A percentile compares a stretch with the other conserved stretches of the same genome.
Conservation (phyloP, 352 stramenopile genomes). For the Pythium rhizo-oryzae region DNA sequence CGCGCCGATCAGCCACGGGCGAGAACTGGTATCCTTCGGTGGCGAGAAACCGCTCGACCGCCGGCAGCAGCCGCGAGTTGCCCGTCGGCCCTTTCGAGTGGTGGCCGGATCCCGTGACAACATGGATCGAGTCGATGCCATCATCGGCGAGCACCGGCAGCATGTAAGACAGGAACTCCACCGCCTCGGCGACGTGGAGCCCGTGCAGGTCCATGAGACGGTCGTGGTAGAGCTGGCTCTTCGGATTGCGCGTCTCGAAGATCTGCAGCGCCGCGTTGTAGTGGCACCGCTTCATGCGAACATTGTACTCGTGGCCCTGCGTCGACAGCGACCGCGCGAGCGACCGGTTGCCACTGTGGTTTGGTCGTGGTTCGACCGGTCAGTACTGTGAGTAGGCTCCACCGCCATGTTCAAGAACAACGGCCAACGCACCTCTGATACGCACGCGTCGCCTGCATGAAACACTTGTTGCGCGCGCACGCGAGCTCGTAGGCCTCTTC, state of each 20-base stretch:
- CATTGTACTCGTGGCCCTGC: constrained; percentile 82
- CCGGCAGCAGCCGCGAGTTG: constrained; percentile 72
- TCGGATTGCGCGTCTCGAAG: constrained; percentile 79
- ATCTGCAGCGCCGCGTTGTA: constrained; percentile 75
- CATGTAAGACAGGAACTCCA: constrained; percentile 77
- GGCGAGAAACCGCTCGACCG: constrained; percentile 78
- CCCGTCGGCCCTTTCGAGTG: constrained; percentile 72
- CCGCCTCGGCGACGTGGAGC: constrained; percentile 76
- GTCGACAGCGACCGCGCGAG: constrained; percentile 73
- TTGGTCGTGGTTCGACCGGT: no score
- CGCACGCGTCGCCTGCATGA: constrained; percentile 84
- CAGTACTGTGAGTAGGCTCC: no score
- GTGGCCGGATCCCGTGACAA: constrained; percentile 83
- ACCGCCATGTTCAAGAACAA: no score
- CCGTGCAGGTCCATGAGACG: constrained; percentile 84
- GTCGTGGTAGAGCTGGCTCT: constrained; percentile 75
- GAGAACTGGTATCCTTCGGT: constrained; percentile 77
- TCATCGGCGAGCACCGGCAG: constrained; percentile 73
- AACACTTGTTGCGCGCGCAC: constrained; percentile 85
- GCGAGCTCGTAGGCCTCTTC: constrained; percentile 81
- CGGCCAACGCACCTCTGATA: constrained; percentile 63
- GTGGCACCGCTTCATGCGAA: constrained; percentile 85
- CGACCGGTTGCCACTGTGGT: constrained; percentile 65
- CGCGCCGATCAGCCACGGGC: constrained; percentile 66
- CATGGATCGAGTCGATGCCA: constrained; percentile 72